A percentile compares a stretch with the other conserved stretches of the same genome.
Evolutionary conservation across 805 yeast species (phyloP).

Genomic region (Candida koratica): DNA sequence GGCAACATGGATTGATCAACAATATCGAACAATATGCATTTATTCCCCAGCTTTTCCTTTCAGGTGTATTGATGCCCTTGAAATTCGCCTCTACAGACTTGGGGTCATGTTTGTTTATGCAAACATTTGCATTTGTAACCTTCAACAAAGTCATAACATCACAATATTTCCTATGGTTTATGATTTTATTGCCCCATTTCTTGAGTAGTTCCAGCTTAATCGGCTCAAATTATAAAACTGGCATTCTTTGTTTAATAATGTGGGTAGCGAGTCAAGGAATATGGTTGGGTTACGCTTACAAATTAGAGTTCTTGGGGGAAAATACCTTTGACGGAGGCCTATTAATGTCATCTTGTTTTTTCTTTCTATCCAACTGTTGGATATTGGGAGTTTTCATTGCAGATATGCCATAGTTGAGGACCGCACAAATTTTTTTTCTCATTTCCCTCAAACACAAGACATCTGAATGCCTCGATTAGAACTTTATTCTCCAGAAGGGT

Average conservation of each 20-base stretch:
- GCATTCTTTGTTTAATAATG: constrained; percentile 37
- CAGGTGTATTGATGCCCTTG: constrained; percentile 58
- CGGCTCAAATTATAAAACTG: constrained; percentile 24
- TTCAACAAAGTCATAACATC: constrained; percentile 72
- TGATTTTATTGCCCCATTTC: constrained; percentile 77
- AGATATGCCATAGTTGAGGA: constrained; percentile 13
- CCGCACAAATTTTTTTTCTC: too few relatives aligned
- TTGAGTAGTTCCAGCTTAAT: constrained; percentile 43
- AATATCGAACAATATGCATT: constrained; percentile 64
- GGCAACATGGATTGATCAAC: constrained; percentile 16
- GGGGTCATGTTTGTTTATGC: constrained; percentile 34
- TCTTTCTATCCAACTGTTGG: constrained; percentile 62
- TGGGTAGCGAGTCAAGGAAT: constrained; percentile 73
- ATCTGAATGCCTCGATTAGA: constrained; percentile 61
- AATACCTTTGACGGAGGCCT: constrained; percentile 60
- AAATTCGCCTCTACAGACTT: constrained; percentile 29
- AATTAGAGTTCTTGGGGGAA: constrained; percentile 73
- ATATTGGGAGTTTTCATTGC: constrained; percentile 54
- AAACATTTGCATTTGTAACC: constrained; percentile 42
- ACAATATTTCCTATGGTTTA: constrained; percentile 93
- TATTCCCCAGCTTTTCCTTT: constrained; percentile 70
- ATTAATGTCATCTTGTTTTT: constrained; percentile 50
- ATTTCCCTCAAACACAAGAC: constrained; percentile 2
- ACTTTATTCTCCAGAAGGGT: constrained; percentile 91
- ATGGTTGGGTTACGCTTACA: constrained; percentile 79